These are phyloP conservation scores for Penicillium brasilianum DNA, from an alignment of 2,329 filamentous ascomycete genomes.

Conservation along the genomic window DNA sequence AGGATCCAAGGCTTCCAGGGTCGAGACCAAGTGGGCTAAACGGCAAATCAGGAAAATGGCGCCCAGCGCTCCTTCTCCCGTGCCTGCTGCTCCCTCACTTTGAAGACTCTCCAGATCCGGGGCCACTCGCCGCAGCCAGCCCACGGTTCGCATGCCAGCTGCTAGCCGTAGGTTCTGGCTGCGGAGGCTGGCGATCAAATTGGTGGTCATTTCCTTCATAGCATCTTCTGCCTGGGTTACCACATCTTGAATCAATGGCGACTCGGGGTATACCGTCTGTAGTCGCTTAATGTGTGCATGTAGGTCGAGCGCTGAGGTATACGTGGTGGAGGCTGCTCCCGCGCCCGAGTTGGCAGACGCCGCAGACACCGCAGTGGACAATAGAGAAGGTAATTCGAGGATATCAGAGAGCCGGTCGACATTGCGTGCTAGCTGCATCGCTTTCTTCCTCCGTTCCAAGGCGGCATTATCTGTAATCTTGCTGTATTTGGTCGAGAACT, in stretches of 20 bases:
- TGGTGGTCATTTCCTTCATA: slow-evolving; percentile 85
- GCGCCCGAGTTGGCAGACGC: slow-evolving; percentile 45
- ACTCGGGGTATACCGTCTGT: slow-evolving; percentile 79
- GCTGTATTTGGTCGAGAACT: slow-evolving; percentile 83
- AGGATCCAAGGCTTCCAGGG: slow-evolving; percentile 82
- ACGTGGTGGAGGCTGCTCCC: slow-evolving; percentile 65
- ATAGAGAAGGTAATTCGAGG: slow-evolving; percentile 82
- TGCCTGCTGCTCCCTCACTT: slow-evolving; percentile 33
- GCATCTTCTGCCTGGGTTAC: slow-evolving; percentile 78
- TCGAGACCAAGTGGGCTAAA: slow-evolving; percentile 76
- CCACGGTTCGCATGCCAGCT: slow-evolving; percentile 85
- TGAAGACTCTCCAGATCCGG: slow-evolving; percentile 70
- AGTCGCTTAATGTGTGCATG: slow-evolving; percentile 92
- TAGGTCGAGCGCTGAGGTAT: slow-evolving; percentile 87
- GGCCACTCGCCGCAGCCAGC: slow-evolving; percentile 85
- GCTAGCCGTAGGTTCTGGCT: slow-evolving; percentile 83
- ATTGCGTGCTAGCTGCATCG: slow-evolving; percentile 81
- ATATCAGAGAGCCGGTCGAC: slow-evolving; percentile 89
- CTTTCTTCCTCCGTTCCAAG: slow-evolving; percentile 75
- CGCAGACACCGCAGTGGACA: slow-evolving; percentile 71
- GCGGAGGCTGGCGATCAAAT: slow-evolving; percentile 78
- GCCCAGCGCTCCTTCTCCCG: slow-evolving; percentile 72
- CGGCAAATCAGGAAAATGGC: slow-evolving; percentile 87
- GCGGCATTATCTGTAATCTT: slow-evolving; percentile 71
- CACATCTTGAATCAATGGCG: slow-evolving; percentile 74